phyloP scores from a whole-genome alignment of 2,329 filamentous ascomycete species.

The Colletotrichum tamarilloi region DNA sequence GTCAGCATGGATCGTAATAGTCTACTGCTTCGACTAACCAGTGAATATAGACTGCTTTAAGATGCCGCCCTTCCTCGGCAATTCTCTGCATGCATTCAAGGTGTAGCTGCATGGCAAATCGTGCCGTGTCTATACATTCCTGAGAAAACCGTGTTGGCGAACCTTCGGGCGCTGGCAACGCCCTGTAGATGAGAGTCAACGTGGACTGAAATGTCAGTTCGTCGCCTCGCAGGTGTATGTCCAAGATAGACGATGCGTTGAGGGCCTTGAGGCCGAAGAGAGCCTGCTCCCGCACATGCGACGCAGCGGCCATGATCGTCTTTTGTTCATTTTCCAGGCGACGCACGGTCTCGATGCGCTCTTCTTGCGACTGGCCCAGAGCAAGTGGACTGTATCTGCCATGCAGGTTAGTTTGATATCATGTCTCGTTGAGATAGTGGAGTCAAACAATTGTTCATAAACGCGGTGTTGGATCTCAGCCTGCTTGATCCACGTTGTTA shows the following conservation, averaged over 20 bases:
- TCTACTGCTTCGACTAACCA: slow-evolving; percentile 52
- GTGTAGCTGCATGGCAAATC: slow-evolving; percentile 60
- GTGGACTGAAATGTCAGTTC: slow-evolving; percentile 60
- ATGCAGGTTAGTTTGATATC: slow-evolving; percentile 16
- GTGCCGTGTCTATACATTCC: slow-evolving; percentile 61
- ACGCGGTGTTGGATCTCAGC: slow-evolving; percentile 68
- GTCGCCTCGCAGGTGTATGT: slow-evolving; percentile 58
- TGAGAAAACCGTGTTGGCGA: slow-evolving; percentile 57
- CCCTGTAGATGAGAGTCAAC: slow-evolving; percentile 63
- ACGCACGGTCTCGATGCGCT: slow-evolving; percentile 53
- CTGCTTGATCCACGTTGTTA: slow-evolving; percentile 65
- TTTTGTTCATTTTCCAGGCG: slow-evolving; percentile 51
- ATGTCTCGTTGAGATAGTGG: neutral
- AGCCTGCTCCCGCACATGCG: slow-evolving; percentile 48
- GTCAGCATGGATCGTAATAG: slow-evolving; percentile 32
- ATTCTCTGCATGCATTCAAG: slow-evolving; percentile 53
- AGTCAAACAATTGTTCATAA: slow-evolving; percentile 60
- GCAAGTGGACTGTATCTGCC: slow-evolving; percentile 63
- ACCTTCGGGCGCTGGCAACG: slow-evolving; percentile 58
- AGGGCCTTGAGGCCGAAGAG: slow-evolving; percentile 50
- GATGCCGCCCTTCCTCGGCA: slow-evolving; percentile 49
- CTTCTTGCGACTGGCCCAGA: slow-evolving; percentile 50
- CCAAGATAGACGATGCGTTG: slow-evolving; percentile 53
- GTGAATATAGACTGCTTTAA: slow-evolving; percentile 61
- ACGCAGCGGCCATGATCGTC: slow-evolving; percentile 49